A percentile compares a stretch with the other conserved stretches of the same genome.
Conservation (phyloP, 2,329 filamentous ascomycete species). For the Colletotrichum sp. region DNA sequence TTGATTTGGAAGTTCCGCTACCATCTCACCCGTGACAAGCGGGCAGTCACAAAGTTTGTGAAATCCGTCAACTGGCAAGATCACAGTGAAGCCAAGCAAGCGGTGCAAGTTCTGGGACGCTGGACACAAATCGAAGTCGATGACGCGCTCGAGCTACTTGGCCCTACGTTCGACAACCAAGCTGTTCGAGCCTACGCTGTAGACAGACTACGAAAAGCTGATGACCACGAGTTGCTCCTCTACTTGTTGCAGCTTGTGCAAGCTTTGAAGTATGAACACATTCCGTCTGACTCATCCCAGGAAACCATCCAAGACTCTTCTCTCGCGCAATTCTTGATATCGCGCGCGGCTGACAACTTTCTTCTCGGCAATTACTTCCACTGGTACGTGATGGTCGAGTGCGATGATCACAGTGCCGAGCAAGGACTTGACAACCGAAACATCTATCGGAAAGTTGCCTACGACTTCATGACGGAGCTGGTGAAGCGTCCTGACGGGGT, state of each 20-base stretch:
- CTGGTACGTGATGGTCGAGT: slow-evolving; percentile 99
- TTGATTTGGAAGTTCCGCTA: slow-evolving; percentile 98
- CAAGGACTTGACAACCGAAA: slow-evolving; percentile 78
- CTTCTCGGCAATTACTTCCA: slow-evolving; percentile 93
- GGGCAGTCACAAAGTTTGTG: slow-evolving; percentile 93
- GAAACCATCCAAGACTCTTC: slow-evolving; percentile 78
- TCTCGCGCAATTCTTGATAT: slow-evolving; percentile 86
- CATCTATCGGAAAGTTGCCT: slow-evolving; percentile 91
- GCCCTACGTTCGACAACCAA: slow-evolving; percentile 88
- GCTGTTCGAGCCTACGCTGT: slow-evolving; percentile 93
- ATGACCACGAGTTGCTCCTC: slow-evolving; percentile 87
- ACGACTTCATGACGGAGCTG: slow-evolving; percentile 92
- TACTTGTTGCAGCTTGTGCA: slow-evolving; percentile 96
- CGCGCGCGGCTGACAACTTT: slow-evolving; percentile 86
- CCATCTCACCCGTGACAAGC: slow-evolving; percentile 90
- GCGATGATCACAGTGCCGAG: slow-evolving; percentile 81
- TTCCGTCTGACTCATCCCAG: slow-evolving; percentile 59
- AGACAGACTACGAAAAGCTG: slow-evolving; percentile 86
- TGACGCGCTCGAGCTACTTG: slow-evolving; percentile 91
- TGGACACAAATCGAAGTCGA: slow-evolving; percentile 99
- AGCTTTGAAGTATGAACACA: slow-evolving; percentile 91
- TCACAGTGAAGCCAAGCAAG: slow-evolving; percentile 82
- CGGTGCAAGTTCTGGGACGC: slow-evolving; percentile 85
- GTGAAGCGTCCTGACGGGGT: slow-evolving; percentile 73
- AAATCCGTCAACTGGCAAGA: slow-evolving; percentile 97